phyloP scores from a whole-genome alignment of 169 alveolate genomes.

The Plasmodium cynomolgi region DNA sequence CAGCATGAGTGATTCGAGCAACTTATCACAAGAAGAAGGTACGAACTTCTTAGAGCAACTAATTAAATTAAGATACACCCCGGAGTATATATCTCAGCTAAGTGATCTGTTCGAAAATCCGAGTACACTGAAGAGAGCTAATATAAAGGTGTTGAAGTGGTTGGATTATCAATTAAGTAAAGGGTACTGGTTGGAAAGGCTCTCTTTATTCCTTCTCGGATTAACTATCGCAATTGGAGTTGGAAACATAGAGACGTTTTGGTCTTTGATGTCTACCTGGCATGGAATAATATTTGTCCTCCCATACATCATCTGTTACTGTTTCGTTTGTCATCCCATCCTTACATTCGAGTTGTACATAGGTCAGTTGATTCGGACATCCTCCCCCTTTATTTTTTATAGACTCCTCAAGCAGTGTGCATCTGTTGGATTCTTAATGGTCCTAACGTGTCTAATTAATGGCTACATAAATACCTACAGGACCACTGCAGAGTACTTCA shows the following conservation, averaged over 20 bases:
- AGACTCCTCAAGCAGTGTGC: constrained; percentile 78
- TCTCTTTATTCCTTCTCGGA: constrained; percentile 81
- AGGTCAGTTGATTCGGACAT: constrained; percentile 82
- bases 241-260: constrained; percentile 84
- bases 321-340: constrained; percentile 84
- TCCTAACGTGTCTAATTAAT: constrained; percentile 77
- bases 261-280: constrained; percentile 82
- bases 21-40: background rate
- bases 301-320: constrained; percentile 78
- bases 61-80: constrained; percentile 79
- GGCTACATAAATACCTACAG: constrained; percentile 74
- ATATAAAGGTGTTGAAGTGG: constrained; percentile 79
- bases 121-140: constrained; percentile 70
- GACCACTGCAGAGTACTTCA: constrained; percentile 79
- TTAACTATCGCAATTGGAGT: constrained; percentile 83
- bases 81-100: constrained; percentile 80
- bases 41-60: constrained; percentile 41
- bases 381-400: constrained; percentile 79
- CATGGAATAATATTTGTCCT: constrained; percentile 79
- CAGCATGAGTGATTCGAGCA: constrained; percentile 34
- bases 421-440: constrained; percentile 82
- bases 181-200: constrained; percentile 83
- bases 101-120: constrained; percentile 84
- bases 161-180: constrained; percentile 63
- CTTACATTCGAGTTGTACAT: constrained; percentile 77